Evolutionary conservation across 2,329 filamentous ascomycete species (phyloP).

Genomic region (Thelonectria discophora): DNA sequence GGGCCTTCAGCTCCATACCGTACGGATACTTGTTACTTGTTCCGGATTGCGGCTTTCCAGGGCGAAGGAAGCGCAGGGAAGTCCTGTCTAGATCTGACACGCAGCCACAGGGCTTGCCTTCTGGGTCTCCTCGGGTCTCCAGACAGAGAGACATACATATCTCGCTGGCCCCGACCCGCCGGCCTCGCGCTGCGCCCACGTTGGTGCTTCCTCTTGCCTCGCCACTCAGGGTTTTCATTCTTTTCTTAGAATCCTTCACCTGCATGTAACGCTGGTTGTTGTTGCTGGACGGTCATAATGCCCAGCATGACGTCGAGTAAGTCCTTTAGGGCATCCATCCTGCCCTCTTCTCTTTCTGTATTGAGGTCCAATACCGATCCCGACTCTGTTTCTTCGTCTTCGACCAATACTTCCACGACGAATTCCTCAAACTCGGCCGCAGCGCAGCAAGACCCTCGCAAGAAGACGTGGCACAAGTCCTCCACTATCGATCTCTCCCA

Average conservation of each 20-base stretch:
- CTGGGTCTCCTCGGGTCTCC: conserved; percentile 14
- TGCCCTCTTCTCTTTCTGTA: conserved; percentile 51
- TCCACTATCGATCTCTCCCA: conserved; percentile 38
- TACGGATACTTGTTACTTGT: conserved; percentile 16
- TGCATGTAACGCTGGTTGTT: conserved; percentile 44
- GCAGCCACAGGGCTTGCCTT: conserved; percentile 34
- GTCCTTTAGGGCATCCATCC: conserved; percentile 51
- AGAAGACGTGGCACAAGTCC: conserved; percentile 38
- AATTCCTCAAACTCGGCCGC: conserved; percentile 20
- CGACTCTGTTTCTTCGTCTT: conserved; percentile 33
- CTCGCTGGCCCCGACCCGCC: conserved; percentile 23
- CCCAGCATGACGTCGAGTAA: conserved; percentile 58
- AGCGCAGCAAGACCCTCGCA: conserved; percentile 30
- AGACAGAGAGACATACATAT: conserved; percentile 19
- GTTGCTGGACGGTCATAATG: conserved; percentile 42
- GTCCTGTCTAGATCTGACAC: conserved; percentile 44
- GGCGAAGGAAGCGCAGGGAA: conserved; percentile 35
- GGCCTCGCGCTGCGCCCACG: conserved; percentile 5
- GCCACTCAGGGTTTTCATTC: conserved; percentile 37
- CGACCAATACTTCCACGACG: conserved; percentile 2
- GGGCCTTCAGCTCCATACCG: conserved; percentile 15
- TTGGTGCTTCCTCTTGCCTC: conserved; percentile 16
- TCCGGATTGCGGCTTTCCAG: conserved; percentile 21
- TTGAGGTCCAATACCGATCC: conserved; percentile 44
- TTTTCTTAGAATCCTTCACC: conserved; percentile 42